Evolutionary conservation across 352 stramenopile genomes (phyloP).

Genomic region (Blastocystis sp.): DNA sequence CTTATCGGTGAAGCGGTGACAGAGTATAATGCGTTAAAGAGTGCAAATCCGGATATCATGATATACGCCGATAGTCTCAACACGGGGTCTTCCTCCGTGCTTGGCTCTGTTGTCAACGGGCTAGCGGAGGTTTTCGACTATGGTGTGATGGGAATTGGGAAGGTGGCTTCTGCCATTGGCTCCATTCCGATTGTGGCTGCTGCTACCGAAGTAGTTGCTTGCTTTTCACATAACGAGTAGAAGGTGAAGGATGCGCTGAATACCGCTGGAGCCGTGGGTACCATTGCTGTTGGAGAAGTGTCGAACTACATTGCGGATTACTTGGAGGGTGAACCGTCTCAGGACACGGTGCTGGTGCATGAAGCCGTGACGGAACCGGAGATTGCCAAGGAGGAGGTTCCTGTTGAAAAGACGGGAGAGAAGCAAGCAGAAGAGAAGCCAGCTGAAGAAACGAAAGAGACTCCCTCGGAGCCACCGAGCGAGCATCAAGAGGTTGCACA

Average conservation of each 20-base stretch:
- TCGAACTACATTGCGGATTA: not conserved
- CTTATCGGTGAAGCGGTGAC: not conserved
- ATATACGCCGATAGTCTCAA: conserved; percentile 6
- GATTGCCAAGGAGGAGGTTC: not conserved
- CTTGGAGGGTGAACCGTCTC: not conserved
- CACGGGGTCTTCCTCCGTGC: not conserved
- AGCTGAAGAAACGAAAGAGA: not conserved
- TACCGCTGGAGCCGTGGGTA: not conserved
- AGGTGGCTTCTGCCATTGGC: not conserved
- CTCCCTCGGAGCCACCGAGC: not conserved
- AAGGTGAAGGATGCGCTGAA: not conserved
- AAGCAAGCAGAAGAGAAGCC: too few species aligned
- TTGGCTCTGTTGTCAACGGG: not conserved
- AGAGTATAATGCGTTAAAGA: conserved; percentile 21
- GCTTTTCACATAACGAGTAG: not conserved
- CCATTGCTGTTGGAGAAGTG: not conserved
- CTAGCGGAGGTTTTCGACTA: not conserved
- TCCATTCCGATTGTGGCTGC: not conserved
- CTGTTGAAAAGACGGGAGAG: not conserved
- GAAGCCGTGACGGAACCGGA: not conserved
- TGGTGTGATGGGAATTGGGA: not conserved
- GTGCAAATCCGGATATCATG: not conserved
- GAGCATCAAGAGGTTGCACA: not conserved
- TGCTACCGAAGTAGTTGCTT: not conserved
- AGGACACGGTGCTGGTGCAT: not conserved